Evolutionary conservation across 2,329 filamentous ascomycete species (phyloP).

Genomic region (Trichoderma citrinoviride): DNA sequence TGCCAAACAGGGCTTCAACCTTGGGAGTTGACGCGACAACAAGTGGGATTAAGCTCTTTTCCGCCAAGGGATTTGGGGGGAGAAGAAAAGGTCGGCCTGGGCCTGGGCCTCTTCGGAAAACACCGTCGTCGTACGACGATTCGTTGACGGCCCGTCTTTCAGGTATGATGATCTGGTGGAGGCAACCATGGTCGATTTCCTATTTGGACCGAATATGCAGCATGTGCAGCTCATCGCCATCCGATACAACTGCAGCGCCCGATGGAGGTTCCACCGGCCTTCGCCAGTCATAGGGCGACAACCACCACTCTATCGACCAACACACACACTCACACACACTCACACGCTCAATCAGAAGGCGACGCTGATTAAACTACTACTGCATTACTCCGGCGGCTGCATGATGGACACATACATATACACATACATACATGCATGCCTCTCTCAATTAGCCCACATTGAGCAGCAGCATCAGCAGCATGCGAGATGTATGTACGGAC

Average conservation of each 20-base stretch:
- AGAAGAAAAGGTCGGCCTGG: neutral
- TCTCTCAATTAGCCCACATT: neutral
- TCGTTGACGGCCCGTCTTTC: neutral
- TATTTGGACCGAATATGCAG: constrained; percentile 18
- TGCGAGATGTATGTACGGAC: neutral
- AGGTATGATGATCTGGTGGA: constrained; percentile 7
- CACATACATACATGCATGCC: too few relatives aligned
- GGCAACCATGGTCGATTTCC: constrained; percentile 9
- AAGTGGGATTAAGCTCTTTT: neutral
- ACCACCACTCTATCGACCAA: neutral
- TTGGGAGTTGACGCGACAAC: neutral
- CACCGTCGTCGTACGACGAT: constrained; percentile 14
- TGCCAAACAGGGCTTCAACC: neutral
- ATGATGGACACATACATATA: neutral
- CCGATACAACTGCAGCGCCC: constrained; percentile 6
- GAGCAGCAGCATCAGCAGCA: neutral
- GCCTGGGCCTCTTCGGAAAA: neutral
- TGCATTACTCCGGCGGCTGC: neutral
- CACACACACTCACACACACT: neutral
- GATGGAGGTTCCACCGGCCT: neutral
- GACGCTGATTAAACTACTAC: neutral
- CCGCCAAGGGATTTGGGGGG: neutral
- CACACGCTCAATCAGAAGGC: too few relatives aligned
- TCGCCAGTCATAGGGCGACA: neutral
- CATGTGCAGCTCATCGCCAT: constrained; percentile 15